A percentile compares a stretch with the other conserved stretches of the same genome.
Conservation (phyloP, 257 asterid species). For the Salvia miltiorrhiza region DNA sequence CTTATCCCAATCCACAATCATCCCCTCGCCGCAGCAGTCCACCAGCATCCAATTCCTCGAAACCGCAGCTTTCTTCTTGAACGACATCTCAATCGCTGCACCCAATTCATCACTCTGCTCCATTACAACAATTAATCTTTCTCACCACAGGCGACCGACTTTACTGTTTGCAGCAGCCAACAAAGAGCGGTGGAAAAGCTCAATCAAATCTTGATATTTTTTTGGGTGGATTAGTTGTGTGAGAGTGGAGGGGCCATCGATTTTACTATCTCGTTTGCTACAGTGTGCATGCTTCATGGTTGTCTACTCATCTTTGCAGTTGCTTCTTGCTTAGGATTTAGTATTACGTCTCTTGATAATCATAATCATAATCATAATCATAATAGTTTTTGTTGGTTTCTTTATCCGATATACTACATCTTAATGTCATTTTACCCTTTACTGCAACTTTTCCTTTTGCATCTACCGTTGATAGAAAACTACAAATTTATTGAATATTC, state of each 20-base stretch:
- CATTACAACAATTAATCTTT: background rate
- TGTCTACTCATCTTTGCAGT: constrained; percentile 2
- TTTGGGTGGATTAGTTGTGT: background rate
- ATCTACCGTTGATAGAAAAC: too few relatives aligned
- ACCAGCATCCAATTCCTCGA: constrained; percentile 69
- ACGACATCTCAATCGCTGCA: constrained; percentile 36
- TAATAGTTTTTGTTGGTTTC: too few relatives aligned
- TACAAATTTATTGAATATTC: too few relatives aligned
- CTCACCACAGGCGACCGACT: background rate
- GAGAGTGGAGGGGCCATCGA: constrained; percentile 24
- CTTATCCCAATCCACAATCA: constrained; percentile 75
- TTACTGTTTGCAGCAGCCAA: background rate
- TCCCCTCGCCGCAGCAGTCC: constrained; percentile 57
- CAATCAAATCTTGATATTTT: background rate
- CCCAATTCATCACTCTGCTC: constrained; percentile 26
- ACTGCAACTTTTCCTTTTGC: too few relatives aligned
- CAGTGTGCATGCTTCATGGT: constrained; percentile 20
- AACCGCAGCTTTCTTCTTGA: constrained; percentile 51
- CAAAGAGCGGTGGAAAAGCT: background rate
- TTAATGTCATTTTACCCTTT: too few relatives aligned
- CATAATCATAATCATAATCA: too few relatives aligned
- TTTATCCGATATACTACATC: too few relatives aligned
- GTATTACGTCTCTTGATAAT: too few relatives aligned
- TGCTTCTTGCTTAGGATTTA: background rate
- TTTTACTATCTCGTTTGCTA: background rate